Evolutionary conservation across 768 basidiomycete species (phyloP).

Genomic region (Mycena maculata): DNA sequence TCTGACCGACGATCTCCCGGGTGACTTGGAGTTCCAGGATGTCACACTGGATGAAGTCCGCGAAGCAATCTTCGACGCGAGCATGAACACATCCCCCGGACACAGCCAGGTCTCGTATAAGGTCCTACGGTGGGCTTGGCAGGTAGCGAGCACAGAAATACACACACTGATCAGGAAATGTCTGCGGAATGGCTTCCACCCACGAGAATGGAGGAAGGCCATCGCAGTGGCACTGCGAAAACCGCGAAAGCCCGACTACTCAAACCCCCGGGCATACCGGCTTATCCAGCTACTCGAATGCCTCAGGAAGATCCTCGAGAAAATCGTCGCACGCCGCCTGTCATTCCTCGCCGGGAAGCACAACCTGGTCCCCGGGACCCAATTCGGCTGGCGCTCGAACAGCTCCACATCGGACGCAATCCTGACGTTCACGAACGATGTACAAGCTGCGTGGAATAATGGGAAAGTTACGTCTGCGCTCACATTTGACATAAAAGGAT

Average conservation of each 20-base stretch:
- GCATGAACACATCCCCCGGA: constrained; percentile 39
- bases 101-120: constrained; percentile 38
- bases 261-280: constrained; percentile 46
- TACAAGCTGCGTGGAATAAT: constrained; percentile 41
- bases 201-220: constrained; percentile 40
- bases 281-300: constrained; percentile 50
- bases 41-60: constrained; percentile 36
- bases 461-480: constrained; percentile 38
- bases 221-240: constrained; percentile 48
- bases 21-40: constrained; percentile 33
- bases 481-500: constrained; percentile 45
- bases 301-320: constrained; percentile 47
- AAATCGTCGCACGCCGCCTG: constrained; percentile 40
- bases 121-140: constrained; percentile 42
- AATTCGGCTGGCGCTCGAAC: constrained; percentile 40
- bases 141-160: background rate
- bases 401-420: constrained; percentile 39
- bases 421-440: constrained; percentile 40
- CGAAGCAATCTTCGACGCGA: constrained; percentile 35
- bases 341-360: constrained; percentile 36
- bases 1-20: background rate
- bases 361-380: constrained; percentile 38
- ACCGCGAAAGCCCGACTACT: constrained; percentile 51
- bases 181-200: constrained; percentile 41
- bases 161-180: constrained; percentile 34